These are phyloP conservation scores for Leptographium radiaticola DNA, from an alignment of 2,329 filamentous ascomycete genomes.

Conservation along the genomic window DNA sequence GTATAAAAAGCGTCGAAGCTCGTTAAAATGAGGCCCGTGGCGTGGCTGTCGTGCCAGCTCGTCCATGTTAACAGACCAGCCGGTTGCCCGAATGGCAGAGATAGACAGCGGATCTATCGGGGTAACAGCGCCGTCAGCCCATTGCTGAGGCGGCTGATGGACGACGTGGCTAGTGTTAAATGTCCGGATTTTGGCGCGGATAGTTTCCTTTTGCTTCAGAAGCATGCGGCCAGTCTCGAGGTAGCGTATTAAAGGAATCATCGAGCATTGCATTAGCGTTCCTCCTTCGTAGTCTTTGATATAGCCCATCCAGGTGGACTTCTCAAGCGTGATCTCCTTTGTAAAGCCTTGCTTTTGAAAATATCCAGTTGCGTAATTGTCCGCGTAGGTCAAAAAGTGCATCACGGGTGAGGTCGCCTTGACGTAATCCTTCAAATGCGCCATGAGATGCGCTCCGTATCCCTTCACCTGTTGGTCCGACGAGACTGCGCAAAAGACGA, in stretches of 20 bases:
- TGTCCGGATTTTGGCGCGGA: slow-evolving; percentile 87
- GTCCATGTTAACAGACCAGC: slow-evolving; percentile 97
- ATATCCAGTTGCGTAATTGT: slow-evolving; percentile 97
- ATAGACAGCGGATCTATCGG: slow-evolving; percentile 79
- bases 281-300: slow-evolving; percentile 99
- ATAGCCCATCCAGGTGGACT: slow-evolving; percentile 94
- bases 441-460: slow-evolving; percentile 96
- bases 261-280: slow-evolving; percentile 98
- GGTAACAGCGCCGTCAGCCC: slow-evolving; percentile 47
- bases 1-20: slow-evolving; percentile 82
- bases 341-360: slow-evolving; percentile 99
- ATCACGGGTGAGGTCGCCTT: slow-evolving; percentile 94
- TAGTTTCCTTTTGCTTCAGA: slow-evolving; percentile 90
- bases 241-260: slow-evolving; percentile 91
- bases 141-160: slow-evolving; percentile 73
- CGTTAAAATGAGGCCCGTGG: slow-evolving; percentile 92
- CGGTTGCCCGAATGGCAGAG: slow-evolving; percentile 76
- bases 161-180: slow-evolving; percentile 82
- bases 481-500: slow-evolving; percentile 95
- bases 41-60: slow-evolving; percentile 87
- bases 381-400: slow-evolving; percentile 97
- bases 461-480: slow-evolving; percentile 98
- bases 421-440: slow-evolving; percentile 94
- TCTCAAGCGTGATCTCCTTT: slow-evolving; percentile 90
- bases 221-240: slow-evolving; percentile 88